phyloP scores from a whole-genome alignment of 345 rosid species.

The Eucalyptus polyanthemos region DNA sequence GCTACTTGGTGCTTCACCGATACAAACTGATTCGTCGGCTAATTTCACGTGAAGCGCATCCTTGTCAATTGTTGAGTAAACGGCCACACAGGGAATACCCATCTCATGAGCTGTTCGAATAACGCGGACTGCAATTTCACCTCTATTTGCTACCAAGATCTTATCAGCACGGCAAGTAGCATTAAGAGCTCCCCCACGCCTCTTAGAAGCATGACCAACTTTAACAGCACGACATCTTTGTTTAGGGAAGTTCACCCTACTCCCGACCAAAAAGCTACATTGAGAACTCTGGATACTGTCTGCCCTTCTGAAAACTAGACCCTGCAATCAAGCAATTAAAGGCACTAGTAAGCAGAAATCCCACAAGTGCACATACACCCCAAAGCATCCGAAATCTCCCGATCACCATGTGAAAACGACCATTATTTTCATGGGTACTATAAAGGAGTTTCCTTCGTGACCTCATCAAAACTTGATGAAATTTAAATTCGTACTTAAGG shows the following conservation, averaged over 20 bases:
- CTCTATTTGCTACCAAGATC: conserved; percentile 89
- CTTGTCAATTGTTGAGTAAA: conserved; percentile 90
- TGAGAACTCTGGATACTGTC: conserved; percentile 43
- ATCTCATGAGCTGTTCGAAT: conserved; percentile 93
- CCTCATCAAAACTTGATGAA: not conserved
- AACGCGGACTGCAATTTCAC: conserved; percentile 94
- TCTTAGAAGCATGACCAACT: conserved; percentile 17
- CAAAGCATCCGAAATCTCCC: not conserved
- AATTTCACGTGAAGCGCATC: conserved; percentile 94
- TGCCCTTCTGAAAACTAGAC: conserved; percentile 28
- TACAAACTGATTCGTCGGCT: conserved; percentile 95
- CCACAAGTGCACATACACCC: not conserved
- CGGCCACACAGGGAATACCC: conserved; percentile 98
- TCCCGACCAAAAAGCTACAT: conserved; percentile 53
- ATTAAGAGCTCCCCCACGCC: conserved; percentile 35
- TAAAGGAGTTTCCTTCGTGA: not conserved
- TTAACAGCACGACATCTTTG: conserved; percentile 23
- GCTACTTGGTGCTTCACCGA: conserved; percentile 98
- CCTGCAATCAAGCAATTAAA: conserved; percentile 10
- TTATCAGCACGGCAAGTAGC: conserved; percentile 63
- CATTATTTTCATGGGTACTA: not conserved
- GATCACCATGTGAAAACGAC: not conserved
- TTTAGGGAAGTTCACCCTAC: conserved; percentile 33
- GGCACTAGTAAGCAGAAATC: not conserved
- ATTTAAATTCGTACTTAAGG: not conserved